Evolutionary conservation across 202 grass and related monocot genomes (phyloP).

Genomic region (Setaria viridis): DNA sequence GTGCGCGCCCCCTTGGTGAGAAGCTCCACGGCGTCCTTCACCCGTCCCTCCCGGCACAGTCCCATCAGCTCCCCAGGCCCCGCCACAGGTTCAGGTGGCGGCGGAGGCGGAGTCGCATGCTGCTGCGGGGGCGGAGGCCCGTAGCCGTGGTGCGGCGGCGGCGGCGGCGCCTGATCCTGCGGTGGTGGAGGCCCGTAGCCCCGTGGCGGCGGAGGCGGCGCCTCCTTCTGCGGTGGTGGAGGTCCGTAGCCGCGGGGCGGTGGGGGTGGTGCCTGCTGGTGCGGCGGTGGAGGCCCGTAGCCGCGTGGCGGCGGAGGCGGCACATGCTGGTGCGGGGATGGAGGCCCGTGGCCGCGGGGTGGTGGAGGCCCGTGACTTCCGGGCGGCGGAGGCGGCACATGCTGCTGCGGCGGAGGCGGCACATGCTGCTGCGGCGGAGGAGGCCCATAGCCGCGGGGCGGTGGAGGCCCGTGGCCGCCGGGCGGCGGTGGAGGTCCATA

Average conservation of each 20-base stretch:
- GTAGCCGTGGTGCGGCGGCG: constrained; percentile 33
- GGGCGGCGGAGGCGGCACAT: constrained; percentile 13
- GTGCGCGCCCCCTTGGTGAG: constrained; percentile 67
- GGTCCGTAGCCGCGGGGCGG: background rate
- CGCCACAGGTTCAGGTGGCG: constrained; percentile 33
- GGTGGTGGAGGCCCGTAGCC: constrained; percentile 34
- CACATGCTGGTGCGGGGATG: constrained; percentile 24
- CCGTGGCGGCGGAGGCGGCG: background rate
- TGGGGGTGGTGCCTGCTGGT: constrained; percentile 21
- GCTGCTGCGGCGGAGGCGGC: constrained; percentile 37
- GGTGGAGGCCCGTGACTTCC: background rate
- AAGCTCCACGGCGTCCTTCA: constrained; percentile 88
- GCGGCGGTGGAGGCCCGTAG: constrained; percentile 30
- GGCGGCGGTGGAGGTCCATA: constrained; percentile 2
- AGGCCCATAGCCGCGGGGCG: constrained; percentile 18
- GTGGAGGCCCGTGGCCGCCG: background rate
- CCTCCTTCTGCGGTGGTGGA: constrained; percentile 25
- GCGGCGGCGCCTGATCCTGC: constrained; percentile 33
- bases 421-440: constrained; percentile 43
- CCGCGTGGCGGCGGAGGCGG: background rate
- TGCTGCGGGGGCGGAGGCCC: constrained; percentile 32
- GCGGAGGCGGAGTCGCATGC: constrained; percentile 15
- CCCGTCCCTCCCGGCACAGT: constrained; percentile 68
- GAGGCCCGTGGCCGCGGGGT: constrained; percentile 29
- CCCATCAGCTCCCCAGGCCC: constrained; percentile 62